Evolutionary conservation across 441 rosid species (phyloP).

Genomic region (Adansonia madagascariensis): DNA sequence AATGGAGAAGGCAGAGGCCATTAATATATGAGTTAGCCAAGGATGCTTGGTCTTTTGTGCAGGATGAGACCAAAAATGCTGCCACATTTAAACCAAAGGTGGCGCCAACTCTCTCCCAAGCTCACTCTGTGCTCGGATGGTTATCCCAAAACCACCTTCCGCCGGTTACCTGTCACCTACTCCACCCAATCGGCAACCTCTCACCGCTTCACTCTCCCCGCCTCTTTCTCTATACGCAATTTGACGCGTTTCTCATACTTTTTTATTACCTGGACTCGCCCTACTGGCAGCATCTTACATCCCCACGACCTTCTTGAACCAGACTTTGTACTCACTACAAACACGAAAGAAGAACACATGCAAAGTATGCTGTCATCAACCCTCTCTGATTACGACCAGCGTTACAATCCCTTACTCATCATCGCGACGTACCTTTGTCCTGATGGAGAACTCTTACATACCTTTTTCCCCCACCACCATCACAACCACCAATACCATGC

Average conservation of each 20-base stretch:
- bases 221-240: slow-evolving; percentile 17
- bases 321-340: slow-evolving; percentile 25
- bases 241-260: slow-evolving; percentile 45
- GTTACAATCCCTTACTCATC: slow-evolving; percentile 15
- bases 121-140: slow-evolving; percentile 50
- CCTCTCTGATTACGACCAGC: slow-evolving; percentile 17
- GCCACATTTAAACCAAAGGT: slow-evolving; percentile 42
- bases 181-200: slow-evolving; percentile 14
- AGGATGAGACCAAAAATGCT: not conserved
- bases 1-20: not conserved
- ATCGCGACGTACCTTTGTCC: slow-evolving; percentile 24
- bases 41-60: slow-evolving; percentile 35
- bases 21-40: not conserved
- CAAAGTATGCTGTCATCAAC: not conserved
- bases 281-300: slow-evolving; percentile 38
- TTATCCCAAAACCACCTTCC: slow-evolving; percentile 51
- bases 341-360: too few relatives aligned
- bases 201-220: not conserved
- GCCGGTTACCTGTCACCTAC: slow-evolving; percentile 54
- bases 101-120: slow-evolving; percentile 42
- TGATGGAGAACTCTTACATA: slow-evolving; percentile 51
- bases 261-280: slow-evolving; percentile 39
- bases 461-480: slow-evolving; percentile 29
- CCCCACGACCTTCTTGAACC: slow-evolving; percentile 35
- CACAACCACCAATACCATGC: not conserved